phyloP scores from a whole-genome alignment of 2,329 filamentous ascomycete species.

The Trichoderma atroviride region DNA sequence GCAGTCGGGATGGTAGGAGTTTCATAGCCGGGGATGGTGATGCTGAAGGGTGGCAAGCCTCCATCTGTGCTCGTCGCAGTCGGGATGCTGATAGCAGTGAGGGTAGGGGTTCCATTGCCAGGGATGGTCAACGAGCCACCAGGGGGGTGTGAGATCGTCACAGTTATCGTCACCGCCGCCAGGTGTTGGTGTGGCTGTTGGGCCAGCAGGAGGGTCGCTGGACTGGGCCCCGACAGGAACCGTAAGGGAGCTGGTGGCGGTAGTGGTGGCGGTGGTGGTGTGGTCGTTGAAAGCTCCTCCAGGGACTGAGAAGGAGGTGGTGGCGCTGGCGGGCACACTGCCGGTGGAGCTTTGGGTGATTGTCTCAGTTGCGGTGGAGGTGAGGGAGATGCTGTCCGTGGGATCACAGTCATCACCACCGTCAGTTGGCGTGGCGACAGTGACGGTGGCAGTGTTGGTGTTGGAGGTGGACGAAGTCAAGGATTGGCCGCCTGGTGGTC shows the following conservation, averaged over 20 bases:
- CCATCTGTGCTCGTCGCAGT: too few relatives aligned
- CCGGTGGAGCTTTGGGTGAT: neutral
- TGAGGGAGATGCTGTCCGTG: neutral
- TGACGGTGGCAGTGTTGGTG: neutral
- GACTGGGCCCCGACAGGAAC: neutral
- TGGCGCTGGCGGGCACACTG: neutral
- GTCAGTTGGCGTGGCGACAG: neutral
- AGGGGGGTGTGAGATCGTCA: neutral
- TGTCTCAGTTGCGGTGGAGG: neutral
- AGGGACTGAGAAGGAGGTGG: neutral
- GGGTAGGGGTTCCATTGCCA: neutral
- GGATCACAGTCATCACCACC: neutral
- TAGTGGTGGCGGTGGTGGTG: neutral
- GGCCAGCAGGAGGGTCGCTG: neutral
- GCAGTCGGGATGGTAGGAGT: too few relatives aligned
- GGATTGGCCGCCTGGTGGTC: neutral
- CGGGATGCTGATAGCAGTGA: too few relatives aligned
- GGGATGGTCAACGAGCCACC: neutral
- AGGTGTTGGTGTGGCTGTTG: neutral
- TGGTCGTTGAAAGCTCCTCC: conserved; percentile 7
- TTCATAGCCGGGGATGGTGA: too few relatives aligned
- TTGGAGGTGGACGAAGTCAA: neutral
- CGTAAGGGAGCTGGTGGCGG: neutral
- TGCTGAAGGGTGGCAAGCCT: too few relatives aligned
- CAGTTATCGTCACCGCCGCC: neutral